Evolutionary conservation across 2,329 filamentous ascomycete genomes (phyloP), one percentile per base, ranked within the genome.

Genomic region (Monosporascus sp.): DNA sequence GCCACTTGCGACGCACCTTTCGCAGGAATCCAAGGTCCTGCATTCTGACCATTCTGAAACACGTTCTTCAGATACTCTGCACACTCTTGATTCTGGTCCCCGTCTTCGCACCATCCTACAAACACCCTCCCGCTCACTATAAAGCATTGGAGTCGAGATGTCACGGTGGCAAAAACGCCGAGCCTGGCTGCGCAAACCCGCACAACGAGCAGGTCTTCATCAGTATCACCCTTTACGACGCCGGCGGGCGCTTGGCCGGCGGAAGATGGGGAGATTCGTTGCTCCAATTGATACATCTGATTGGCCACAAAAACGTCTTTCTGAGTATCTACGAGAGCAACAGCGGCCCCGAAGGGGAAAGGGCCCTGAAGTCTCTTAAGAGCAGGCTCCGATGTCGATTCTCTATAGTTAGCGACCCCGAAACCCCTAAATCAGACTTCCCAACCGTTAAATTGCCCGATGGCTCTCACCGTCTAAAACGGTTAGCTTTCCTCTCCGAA

Each of bases 301-400:
- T 91, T 38, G 88, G 88, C 0, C 76, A 78, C 15, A 73, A 85
- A 37, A 87, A 89, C 61, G 82, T 86, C 2, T 88, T 84, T 63
- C 68, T 91, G 51, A 88, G 85, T 67, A 80, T 91, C 34, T 90
- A 89, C 66, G 87, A 89, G 64, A 87, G 88, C 61, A 82, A 88
- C 62, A 81, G 85, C 34, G 84, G 84, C 2, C 69, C 74, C 1
- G 70, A 74, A 31, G 83, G 82, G 17, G 74, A 74, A 52, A 66
- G 70, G 36, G 83, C 85, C 0, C 70, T 90, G 51, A 62, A 70
- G 31, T 67, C 71, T 2, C 75, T 90, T 46, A 74, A 77, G 51
- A 63, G 69, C n/a, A 74, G 62, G 36, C 61, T 79, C 2, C 65
- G 76, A 55, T 74, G 72, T 54, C 64, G 72, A 36, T 73, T 76